Base-by-base conservation (phyloP, 148 eudicot genomes). In the Rheum nobile region DNA sequence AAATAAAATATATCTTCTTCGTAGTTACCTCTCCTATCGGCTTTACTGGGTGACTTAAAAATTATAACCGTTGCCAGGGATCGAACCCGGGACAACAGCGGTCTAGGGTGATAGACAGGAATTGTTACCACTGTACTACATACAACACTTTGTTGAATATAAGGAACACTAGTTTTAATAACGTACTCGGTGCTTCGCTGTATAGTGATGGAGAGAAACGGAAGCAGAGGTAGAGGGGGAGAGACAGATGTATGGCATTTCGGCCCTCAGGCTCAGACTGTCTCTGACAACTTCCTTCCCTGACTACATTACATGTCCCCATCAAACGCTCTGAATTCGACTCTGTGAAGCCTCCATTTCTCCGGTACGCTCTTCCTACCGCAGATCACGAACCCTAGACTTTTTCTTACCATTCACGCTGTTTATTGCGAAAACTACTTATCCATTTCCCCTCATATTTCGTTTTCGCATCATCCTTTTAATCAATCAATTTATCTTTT, bases 41-140 rank as follows among this genome's bases (percentile, higher is more conserved):
- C n/a, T n/a, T n/a, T n/a, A n/a, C n/a, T n/a, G n/a, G n/a, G n/a
- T n/a, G n/a, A n/a, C n/a, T n/a, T n/a, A 77, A 19, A 24, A 46
- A 3, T 42, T 37, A 31, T 26, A 94, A 94, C 97, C 94, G 95
- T 82, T 91, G 95, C 97, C 97, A 92, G 98, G 98, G 97, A 91
- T 94, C 97, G 96, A 94, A 94, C 98, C 98, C 98, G 96, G 97
- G 97, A 88, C 98, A 82, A 87, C 95, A 96, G 96, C 93, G n/a
- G n/a, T n/a, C n/a, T n/a, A n/a, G n/a, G n/a, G 96, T 93, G 97
- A 93, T 97, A 93, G 95, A 91, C 97, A 92, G 95, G 87, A 85
- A 93, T 91, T 91, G 97, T 93, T 52, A 93, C 98, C 98, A 93
- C 98, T 91, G 91, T 93, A 93, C 92, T 91, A 93, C 97, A 91